Evolutionary conservation across 441 rosid genomes (phyloP), one percentile per base, ranked within the genome.

Genomic region (Populus hybrid): DNA sequence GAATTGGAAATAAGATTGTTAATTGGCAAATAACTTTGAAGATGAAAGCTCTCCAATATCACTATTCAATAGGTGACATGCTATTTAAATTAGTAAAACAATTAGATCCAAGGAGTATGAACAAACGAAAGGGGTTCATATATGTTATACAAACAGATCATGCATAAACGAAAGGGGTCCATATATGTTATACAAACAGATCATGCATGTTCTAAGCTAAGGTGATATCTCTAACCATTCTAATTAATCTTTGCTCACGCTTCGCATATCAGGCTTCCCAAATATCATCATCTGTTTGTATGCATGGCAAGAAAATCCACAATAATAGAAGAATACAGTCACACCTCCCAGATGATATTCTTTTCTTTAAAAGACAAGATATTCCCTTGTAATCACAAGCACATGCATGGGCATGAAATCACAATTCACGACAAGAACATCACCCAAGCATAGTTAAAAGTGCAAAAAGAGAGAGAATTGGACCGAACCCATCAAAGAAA

Each of bases 401-500:
- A 40, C 57, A 46, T 40, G 46, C 57, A 12, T 46, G 18, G 5
- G 14, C 46, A 46, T 46, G 11, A 46, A 14, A 46, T 46, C 57
- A 46, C 18, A 14, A 46, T 46, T 14, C 57, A 46, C 16, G 24
- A 8, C 40, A 16, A 34, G 21, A 68, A 20, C 32, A 72, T 16
- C 40, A 40, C 59, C 8, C 23, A 21, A 1, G 35, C 34, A 9
- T 3, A n/a, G 14, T 7, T 11, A 10, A 21, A 35, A 16, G 35
- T 4, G 21, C 69, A 36, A 6, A 3, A 65, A 24, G 30, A 34
- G 11, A 2, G 18, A 70, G 40, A 59, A 6, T 21, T 8, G 34
- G 59, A 69, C 67, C 28, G 70, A 59, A 32, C 74, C 64, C 64
- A 36, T 10, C 24, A 53, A 76, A 68, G 21, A 35, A 35, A 76